These are phyloP conservation scores for Xylaria sp. DNA, from an alignment of 2,329 filamentous ascomycete genomes.

Conservation along the genomic window DNA sequence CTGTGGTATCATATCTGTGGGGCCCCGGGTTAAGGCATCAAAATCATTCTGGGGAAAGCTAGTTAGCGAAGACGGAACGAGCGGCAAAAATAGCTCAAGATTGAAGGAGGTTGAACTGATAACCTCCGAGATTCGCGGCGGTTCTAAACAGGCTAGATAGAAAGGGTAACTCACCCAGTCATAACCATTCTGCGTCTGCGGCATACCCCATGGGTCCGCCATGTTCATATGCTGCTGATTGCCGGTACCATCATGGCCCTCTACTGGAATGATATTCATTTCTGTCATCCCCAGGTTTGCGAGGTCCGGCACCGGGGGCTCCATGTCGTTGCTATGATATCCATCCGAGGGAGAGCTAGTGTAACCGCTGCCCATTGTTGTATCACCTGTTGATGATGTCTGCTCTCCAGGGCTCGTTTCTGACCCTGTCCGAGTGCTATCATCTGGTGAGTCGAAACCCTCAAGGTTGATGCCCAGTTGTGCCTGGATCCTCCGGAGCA, in stretches of 20 bases:
- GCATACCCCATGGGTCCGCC: slow-evolving; percentile 42
- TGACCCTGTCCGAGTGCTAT: slow-evolving; percentile 13
- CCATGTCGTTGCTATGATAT: slow-evolving; percentile 25
- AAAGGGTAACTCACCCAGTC: slow-evolving; percentile 46
- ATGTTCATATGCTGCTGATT: slow-evolving; percentile 29
- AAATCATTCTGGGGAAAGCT: slow-evolving; percentile 44
- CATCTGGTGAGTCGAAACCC: slow-evolving; percentile 16
- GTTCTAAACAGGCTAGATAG: slow-evolving; percentile 1
- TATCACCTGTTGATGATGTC: slow-evolving; percentile 36
- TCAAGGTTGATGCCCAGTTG: slow-evolving; percentile 37
- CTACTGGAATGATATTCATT: slow-evolving; percentile 27
- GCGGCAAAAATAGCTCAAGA: background rate
- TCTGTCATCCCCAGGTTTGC: slow-evolving; percentile 37
- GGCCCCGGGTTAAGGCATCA: slow-evolving; percentile 43
- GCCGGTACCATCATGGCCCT: slow-evolving; percentile 4
- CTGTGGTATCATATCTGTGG: slow-evolving; percentile 38
- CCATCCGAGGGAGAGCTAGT: slow-evolving; percentile 11
- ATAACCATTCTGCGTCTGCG: slow-evolving; percentile 41
- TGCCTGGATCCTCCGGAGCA: slow-evolving; percentile 57
- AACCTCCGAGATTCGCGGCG: background rate
- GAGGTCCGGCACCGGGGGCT: slow-evolving; percentile 30
- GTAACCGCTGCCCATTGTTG: slow-evolving; percentile 34
- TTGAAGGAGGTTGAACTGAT: background rate
- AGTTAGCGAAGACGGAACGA: slow-evolving; percentile 20
- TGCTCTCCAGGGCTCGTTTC: slow-evolving; percentile 24